Evolutionary conservation across 2,329 filamentous ascomycete genomes (phyloP).

Genomic region (Juglanconis juglandina): DNA sequence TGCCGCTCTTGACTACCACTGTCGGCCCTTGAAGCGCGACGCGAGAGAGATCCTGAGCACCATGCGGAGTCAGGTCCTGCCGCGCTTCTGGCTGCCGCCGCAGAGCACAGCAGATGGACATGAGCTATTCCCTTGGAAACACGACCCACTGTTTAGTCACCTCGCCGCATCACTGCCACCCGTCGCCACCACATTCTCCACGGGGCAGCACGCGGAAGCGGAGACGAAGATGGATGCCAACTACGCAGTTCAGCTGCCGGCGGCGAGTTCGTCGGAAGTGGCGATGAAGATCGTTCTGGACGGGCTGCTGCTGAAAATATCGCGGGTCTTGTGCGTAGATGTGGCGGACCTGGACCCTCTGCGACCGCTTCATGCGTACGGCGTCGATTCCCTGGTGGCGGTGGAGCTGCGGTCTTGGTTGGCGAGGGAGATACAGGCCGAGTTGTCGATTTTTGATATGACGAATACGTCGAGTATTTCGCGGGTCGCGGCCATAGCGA

Average conservation of each 20-base stretch:
- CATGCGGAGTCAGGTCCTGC: slow-evolving; percentile 23
- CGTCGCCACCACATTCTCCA: background rate
- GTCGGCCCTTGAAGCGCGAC: slow-evolving; percentile 3
- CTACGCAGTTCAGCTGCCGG: slow-evolving; percentile 20
- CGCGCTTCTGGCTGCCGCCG: slow-evolving; percentile 24
- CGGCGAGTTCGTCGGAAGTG: slow-evolving; percentile 21
- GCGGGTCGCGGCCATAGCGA: too few relatives aligned
- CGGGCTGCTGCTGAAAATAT: slow-evolving; percentile 25
- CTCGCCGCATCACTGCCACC: slow-evolving; percentile 6
- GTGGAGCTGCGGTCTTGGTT: slow-evolving; percentile 25
- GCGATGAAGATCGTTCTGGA: slow-evolving; percentile 23
- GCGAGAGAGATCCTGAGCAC: background rate
- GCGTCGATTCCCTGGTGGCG: slow-evolving; percentile 26
- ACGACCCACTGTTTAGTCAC: slow-evolving; percentile 25
- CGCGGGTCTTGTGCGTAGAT: slow-evolving; percentile 22
- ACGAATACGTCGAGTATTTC: too few relatives aligned
- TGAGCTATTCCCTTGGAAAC: slow-evolving; percentile 20
- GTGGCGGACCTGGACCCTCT: slow-evolving; percentile 22
- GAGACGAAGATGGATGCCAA: slow-evolving; percentile 2
- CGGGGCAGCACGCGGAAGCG: background rate
- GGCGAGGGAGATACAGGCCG: slow-evolving; percentile 23
- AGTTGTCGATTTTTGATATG: slow-evolving; percentile 27
- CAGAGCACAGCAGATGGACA: slow-evolving; percentile 23
- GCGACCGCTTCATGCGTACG: slow-evolving; percentile 23
- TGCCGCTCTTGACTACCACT: slow-evolving; percentile 24